Conservation (phyloP, 2,329 filamentous ascomycete species). For the Elsinoe necatrix region DNA sequence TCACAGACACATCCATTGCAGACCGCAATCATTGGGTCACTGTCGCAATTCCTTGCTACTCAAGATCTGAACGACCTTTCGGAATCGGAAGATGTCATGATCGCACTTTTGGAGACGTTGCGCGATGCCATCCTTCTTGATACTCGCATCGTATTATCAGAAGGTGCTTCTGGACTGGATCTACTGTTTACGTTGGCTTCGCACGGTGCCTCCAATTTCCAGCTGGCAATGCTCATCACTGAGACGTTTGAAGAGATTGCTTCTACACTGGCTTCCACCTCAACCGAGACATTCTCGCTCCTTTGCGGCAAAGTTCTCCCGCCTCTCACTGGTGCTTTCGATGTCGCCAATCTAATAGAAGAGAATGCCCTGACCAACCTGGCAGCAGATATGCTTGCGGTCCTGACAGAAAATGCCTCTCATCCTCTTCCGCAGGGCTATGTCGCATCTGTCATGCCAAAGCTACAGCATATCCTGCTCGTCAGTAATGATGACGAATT, state of each 20-base stretch:
- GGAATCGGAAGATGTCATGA: conserved; percentile 84
- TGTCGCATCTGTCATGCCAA: conserved; percentile 75
- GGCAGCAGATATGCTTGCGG: conserved; percentile 73
- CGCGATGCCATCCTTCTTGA: conserved; percentile 76
- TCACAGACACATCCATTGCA: conserved; percentile 51
- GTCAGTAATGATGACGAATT: conserved; percentile 80
- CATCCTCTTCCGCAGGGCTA: conserved; percentile 82
- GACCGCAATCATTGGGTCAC: conserved; percentile 48
- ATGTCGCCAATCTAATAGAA: conserved; percentile 75
- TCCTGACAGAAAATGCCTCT: conserved; percentile 72
- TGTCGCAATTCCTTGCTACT: conserved; percentile 64
- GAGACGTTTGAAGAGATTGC: conserved; percentile 91
- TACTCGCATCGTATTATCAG: conserved; percentile 60
- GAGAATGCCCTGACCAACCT: conserved; percentile 79
- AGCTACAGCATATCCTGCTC: conserved; percentile 73
- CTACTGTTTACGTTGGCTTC: conserved; percentile 83
- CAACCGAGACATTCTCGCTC: conserved; percentile 60
- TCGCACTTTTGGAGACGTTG: conserved; percentile 79
- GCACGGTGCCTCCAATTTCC: conserved; percentile 81
- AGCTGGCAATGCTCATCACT: conserved; percentile 75
- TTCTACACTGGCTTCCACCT: conserved; percentile 54
- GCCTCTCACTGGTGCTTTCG: conserved; percentile 78
- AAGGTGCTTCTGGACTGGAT: conserved; percentile 63
- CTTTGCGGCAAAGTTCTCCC: conserved; percentile 83
- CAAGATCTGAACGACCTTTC: conserved; percentile 77